Base-by-base conservation (phyloP, 352 stramenopile species). In the Elongisporangium undulatum region DNA sequence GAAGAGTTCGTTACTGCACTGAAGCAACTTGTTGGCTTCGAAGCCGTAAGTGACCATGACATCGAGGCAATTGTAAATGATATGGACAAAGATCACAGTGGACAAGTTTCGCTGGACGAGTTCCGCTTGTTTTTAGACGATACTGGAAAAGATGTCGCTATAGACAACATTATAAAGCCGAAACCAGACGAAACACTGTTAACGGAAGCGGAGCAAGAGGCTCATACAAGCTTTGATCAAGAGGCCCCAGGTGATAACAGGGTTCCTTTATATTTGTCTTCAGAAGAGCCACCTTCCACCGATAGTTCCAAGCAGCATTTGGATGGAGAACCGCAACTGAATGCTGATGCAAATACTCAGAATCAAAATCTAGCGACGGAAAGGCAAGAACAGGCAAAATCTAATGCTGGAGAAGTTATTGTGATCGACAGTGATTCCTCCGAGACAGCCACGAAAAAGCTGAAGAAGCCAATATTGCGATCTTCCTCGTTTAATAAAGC, bases 51-150 rank as follows among this genome's bases (percentile, higher is more conserved):
- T 10, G 68, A 77, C 8, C 64, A 69, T 22, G 78, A 87, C 4
- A 69, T 78, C 0, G 34, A 58, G 1, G 39, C 51, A 8, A 61
- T 88, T 23, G 75, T 88, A 13, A 62, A 68, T 24, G 56, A 68
- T 1, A 59, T 94, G 13, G 82, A 94, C 26, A 73, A 72, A 15
- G 77, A 91, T 60, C 58, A 24, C 22, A 84, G 72, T 21, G 79
- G 77, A 12, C 73, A 51, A 19, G 78, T 94, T 20, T 84, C 77
- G 3, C 56, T 87, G 38, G 55, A 72, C n/a, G 79, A 92, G 39
- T 90, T 92, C 53, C 39, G 69, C 7, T 51, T 64, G 0, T 76
- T 89, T 34, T 62, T 81, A 7, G 49, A 59, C 58, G 23, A 34
- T 21, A 38, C 8, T 41, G 29, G 5, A 41, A 41, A 2, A 15